Evolutionary conservation across 2,329 filamentous ascomycete genomes (phyloP), one percentile per base, ranked within the genome.

Genomic region (Talaromyces sp.): DNA sequence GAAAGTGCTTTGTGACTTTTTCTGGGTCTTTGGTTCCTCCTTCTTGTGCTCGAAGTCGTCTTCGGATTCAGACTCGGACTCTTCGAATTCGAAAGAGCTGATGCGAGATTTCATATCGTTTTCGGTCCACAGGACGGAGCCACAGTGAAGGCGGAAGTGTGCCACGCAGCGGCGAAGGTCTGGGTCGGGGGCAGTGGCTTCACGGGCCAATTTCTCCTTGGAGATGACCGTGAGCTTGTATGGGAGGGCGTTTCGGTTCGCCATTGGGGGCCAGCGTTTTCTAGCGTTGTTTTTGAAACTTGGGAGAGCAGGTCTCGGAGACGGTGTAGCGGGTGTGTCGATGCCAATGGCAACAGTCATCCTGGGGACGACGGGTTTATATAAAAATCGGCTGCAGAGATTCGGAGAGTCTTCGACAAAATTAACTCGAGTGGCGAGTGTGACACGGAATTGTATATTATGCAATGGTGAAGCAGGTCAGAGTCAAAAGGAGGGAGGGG

Each of bases 211-310:
- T 51, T 71, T 71, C 61, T 70, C 67, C 43, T 68, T 68, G 22
- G 69, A 70, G 46, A 70, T 62, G 45, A 68, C 61, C 33, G 68
- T 71, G 63, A 70, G 68, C 42, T 65, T 69, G 57, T 70, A 71
- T 20, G 69, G 65, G 32, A 71, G 65, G 10, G 69, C 65, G 41
- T 65, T 61, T 47, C 66, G 67, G 62, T 71, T 67, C 45, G 69
- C 69, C 47, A 71, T 66, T 16, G 69, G 69, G 49, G 69, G 69
- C 66, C 66, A 68, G 51, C 69, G 68, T 58, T 69, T 68, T 47
- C 65, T 68, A 57, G 65, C 42, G 41, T 56, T 57, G 30, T 56
- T 64, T 62, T 56, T 65, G 43, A 56, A 63, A 40, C 53, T 57
- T 55, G 55, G 62, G 54, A 63, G 64, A 29, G 65, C 58, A 33